phyloP scores from a whole-genome alignment of 1,284 basidiomycete genomes.

The Leucocoprinus gongylophorus region DNA sequence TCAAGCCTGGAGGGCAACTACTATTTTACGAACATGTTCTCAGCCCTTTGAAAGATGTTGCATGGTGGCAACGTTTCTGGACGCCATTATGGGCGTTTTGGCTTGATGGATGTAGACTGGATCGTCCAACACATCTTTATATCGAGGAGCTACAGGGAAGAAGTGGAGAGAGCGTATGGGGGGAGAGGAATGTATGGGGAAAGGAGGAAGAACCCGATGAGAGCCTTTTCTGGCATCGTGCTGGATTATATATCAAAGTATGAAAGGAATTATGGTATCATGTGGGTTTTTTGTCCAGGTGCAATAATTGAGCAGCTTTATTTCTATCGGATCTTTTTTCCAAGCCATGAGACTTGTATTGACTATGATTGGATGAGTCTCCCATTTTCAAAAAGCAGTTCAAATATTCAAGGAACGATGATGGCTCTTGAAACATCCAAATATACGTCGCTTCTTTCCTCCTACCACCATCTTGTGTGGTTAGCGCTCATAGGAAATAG shows the following conservation, averaged over 20 bases:
- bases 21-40: conserved; percentile 62
- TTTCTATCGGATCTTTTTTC: too few relatives aligned
- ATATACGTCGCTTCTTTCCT: too few relatives aligned
- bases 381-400: too few relatives aligned
- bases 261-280: background rate
- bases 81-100: conserved; percentile 52
- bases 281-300: background rate
- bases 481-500: too few relatives aligned
- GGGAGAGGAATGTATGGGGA: conserved; percentile 37
- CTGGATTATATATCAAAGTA: conserved; percentile 46
- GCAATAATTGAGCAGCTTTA: background rate
- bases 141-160: conserved; percentile 31
- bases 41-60: conserved; percentile 41
- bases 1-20: conserved; percentile 52
- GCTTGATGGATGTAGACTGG: conserved; percentile 56
- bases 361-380: too few relatives aligned
- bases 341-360: too few relatives aligned
- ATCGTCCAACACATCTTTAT: conserved; percentile 50
- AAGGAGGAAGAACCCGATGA: conserved; percentile 43
- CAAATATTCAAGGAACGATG: too few relatives aligned
- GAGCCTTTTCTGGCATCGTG: conserved; percentile 49
- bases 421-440: too few relatives aligned
- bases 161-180: conserved; percentile 32
- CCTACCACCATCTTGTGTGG: too few relatives aligned
- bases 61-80: conserved; percentile 65